These are phyloP conservation scores for Nelumbo lutea DNA, from an alignment of 164 flowering plant genomes.

Conservation along the genomic window DNA sequence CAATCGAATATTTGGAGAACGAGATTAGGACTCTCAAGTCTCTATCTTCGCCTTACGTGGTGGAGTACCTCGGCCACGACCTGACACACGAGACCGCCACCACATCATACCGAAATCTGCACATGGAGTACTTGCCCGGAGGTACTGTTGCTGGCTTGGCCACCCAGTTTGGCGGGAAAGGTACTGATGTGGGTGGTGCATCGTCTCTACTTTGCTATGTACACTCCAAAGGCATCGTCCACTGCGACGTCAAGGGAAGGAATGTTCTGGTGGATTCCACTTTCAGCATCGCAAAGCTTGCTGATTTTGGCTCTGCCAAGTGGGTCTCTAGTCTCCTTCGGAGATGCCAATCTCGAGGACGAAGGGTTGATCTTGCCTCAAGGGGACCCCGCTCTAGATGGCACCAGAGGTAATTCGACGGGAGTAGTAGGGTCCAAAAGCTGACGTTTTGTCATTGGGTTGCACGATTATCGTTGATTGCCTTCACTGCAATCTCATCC, in stretches of 20 bases:
- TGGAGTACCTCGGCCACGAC: constrained; percentile 57
- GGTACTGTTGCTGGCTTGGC: constrained; percentile 53
- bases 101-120: constrained; percentile 39
- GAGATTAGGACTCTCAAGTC: constrained; percentile 53
- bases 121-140: constrained; percentile 59
- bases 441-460: constrained; percentile 77
- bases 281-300: constrained; percentile 44
- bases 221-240: constrained; percentile 50
- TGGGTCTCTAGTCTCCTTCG: constrained; percentile 3
- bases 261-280: constrained; percentile 45
- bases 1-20: constrained; percentile 44
- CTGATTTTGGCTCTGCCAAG: constrained; percentile 71
- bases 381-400: constrained; percentile 88
- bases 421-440: constrained; percentile 51
- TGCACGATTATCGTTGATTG: constrained; percentile 62
- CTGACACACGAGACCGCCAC: constrained; percentile 18
- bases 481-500: constrained; percentile 46
- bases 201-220: constrained; percentile 38
- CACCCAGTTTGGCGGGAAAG: background rate
- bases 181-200: constrained; percentile 25
- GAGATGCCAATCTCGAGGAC: background rate
- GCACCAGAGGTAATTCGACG: constrained; percentile 73
- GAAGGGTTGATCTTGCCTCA: constrained; percentile 19
- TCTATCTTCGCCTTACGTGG: constrained; percentile 46
- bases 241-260: constrained; percentile 74